Conservation (phyloP, 768 basidiomycete genomes). For the Tylopilus cervinicoccineus region DNA sequence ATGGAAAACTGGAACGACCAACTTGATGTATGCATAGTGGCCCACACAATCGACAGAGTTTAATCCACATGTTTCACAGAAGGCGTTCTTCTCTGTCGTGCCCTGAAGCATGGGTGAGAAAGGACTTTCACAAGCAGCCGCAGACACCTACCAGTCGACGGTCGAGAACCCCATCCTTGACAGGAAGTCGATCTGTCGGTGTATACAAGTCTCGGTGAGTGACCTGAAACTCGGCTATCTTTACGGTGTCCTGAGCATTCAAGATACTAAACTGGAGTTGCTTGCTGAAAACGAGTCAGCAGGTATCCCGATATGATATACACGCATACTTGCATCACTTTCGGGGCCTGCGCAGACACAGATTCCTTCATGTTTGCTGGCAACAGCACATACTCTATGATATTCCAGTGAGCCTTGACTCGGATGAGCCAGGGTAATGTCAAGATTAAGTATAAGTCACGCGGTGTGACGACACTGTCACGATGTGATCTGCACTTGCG, state of each 20-base stretch:
- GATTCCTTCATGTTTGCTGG: conserved; percentile 62
- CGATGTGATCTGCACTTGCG: conserved; percentile 37
- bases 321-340: conserved; percentile 62
- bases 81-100: conserved; percentile 87
- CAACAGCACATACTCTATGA: background rate
- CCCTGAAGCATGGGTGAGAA: conserved; percentile 54
- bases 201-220: conserved; percentile 92
- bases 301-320: background rate
- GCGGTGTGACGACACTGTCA: conserved; percentile 18
- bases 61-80: conserved; percentile 94
- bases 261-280: conserved; percentile 94
- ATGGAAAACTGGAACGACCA: conserved; percentile 95
- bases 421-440: too few species aligned
- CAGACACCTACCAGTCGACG: conserved; percentile 67
- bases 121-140: background rate
- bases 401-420: too few species aligned
- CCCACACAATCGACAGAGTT: conserved; percentile 93
- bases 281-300: conserved; percentile 54
- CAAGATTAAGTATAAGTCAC: background rate
- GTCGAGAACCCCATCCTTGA: conserved; percentile 91
- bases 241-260: conserved; percentile 92
- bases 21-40: conserved; percentile 98
- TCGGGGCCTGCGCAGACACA: conserved; percentile 74
- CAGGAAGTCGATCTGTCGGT: conserved; percentile 75
- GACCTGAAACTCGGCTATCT: conserved; percentile 94